phyloP scores from a whole-genome alignment of 2,329 filamentous ascomycete species.

The Sporothrix phasma region DNA sequence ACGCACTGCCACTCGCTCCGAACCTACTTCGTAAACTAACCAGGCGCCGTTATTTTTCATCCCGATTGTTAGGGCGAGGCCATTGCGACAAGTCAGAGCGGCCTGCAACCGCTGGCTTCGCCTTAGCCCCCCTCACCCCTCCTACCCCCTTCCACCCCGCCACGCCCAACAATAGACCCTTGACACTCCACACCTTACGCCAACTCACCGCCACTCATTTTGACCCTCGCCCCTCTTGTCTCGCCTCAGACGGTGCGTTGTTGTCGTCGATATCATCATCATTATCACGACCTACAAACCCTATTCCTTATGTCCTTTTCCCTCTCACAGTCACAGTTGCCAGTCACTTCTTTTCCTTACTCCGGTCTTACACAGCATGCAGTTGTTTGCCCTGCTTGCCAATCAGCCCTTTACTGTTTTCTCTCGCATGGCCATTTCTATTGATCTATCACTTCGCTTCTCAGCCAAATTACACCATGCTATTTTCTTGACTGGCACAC shows the following conservation, averaged over 20 bases:
- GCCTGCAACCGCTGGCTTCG: no score
- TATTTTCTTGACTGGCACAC: no score
- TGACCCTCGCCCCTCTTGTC: neutral
- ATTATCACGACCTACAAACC: no score
- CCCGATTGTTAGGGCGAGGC: no score
- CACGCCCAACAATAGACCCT: neutral
- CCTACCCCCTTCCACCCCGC: constrained; percentile 2
- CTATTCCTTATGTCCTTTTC: neutral
- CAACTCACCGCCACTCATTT: constrained; percentile 14
- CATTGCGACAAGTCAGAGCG: no score
- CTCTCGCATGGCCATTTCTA: neutral
- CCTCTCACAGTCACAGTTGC: neutral
- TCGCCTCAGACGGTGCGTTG: neutral
- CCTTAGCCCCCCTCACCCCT: constrained; percentile 10
- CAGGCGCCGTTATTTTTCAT: neutral
- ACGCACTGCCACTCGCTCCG: constrained; percentile 2
- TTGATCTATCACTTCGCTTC: neutral
- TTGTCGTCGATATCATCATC: neutral
- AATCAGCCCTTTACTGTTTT: neutral
- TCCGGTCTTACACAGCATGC: constrained; percentile 12
- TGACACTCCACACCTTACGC: constrained; percentile 2
- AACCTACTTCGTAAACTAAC: no score
- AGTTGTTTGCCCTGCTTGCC: constrained; percentile 20
- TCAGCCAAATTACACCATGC: no score
- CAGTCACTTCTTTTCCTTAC: neutral